phyloP scores from a whole-genome alignment of 2,329 filamentous ascomycete species.

The Zymoseptoria tritici region DNA sequence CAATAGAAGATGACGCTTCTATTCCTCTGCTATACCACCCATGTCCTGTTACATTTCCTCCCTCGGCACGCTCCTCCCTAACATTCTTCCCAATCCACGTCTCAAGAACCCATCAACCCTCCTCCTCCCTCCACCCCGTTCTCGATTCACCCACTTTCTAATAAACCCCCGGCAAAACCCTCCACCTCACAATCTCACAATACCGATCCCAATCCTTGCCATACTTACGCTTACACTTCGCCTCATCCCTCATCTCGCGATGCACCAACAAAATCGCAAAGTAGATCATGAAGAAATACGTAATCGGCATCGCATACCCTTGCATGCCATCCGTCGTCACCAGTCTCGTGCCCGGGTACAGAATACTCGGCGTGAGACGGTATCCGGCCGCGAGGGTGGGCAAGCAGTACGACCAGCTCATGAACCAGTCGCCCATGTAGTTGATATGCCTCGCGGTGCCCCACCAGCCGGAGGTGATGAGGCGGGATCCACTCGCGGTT shows the following conservation, averaged over 20 bases:
- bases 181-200: conserved; percentile 70
- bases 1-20: too few relatives aligned
- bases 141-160: conserved; percentile 32
- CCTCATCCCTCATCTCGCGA: conserved; percentile 78
- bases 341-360: conserved; percentile 52
- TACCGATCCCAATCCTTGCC: conserved; percentile 88
- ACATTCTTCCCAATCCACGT: not conserved
- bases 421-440: conserved; percentile 91
- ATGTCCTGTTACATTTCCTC: too few relatives aligned
- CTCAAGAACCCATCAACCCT: not conserved
- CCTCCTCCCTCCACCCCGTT: not conserved
- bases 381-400: conserved; percentile 83
- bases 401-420: conserved; percentile 83
- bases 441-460: conserved; percentile 87
- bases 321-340: conserved; percentile 52
- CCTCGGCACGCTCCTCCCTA: not conserved
- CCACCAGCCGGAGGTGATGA: conserved; percentile 89
- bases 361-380: conserved; percentile 54
- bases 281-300: conserved; percentile 92
- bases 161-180: conserved; percentile 81
- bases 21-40: too few relatives aligned
- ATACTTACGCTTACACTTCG: conserved; percentile 87
- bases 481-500: conserved; percentile 71
- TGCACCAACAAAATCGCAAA: conserved; percentile 82
- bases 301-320: conserved; percentile 80